Base-by-base conservation (phyloP, 2,329 filamentous ascomycete species). In the Talaromyces sp. region DNA sequence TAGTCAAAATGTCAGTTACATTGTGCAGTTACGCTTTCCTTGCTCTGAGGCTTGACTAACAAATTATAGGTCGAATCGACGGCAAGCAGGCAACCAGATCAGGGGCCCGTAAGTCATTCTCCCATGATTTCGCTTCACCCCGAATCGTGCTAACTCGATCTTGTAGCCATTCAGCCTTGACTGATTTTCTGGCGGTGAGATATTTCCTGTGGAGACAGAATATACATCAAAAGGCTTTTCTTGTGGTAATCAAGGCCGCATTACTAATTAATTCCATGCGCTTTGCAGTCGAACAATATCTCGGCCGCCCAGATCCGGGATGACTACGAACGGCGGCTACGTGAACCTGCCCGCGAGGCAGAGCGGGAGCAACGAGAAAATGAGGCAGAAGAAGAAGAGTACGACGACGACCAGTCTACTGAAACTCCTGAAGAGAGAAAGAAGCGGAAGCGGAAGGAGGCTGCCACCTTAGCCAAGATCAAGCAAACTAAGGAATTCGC, bases 121-220 rank as follows among this genome's bases (percentile, higher is more conserved):
- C 33, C 34, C 30, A 60, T 12, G 31, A 56, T n/a, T 30, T 14
- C 40, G 28, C 30, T n/a, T 53, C 30, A 16, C 27, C 28, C 14
- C 8, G 27, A 23, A 6, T 23, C 30, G 9, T 33, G 42, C 40
- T 56, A 18, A 42, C 36, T 23, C 18, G 30, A 44, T 47, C 28
- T 59, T 28, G 8, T 61, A 83, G 81, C 33, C 87, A 87, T 66
- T 89, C 86, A 62, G 87, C 87, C 12, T 76, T 89, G 69, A 89
- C 87, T 6, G 86, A 89, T 69, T 89, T 89, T 68, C 76, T 89
- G 59, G 87, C 87, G 56, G 85, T 85, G 76, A 72, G 82, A 31
- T n/a, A 14, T 28, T 56, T 27, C 28, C n/a, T 50, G 27, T 27
- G 44, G 16, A 27, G 23, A 40, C n/a, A 16, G 16, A 31, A 16